These are phyloP conservation scores for Leavenworthia alabamica DNA, from an alignment of 345 rosid genomes.

Conservation along the genomic window DNA sequence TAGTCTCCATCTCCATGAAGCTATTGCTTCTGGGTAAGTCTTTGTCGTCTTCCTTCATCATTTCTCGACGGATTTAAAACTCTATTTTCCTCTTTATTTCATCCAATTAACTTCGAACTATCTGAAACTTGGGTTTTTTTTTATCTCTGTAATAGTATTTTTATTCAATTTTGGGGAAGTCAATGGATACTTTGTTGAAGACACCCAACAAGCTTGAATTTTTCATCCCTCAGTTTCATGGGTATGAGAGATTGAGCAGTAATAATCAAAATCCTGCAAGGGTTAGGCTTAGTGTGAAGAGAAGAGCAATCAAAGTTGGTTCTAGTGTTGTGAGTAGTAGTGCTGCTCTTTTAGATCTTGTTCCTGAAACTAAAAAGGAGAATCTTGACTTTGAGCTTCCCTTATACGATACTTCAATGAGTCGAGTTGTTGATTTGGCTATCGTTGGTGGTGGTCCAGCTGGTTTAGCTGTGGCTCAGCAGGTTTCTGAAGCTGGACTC, in stretches of 20 bases:
- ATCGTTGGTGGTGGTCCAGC: constrained; percentile 99
- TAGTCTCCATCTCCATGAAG: constrained; percentile 32
- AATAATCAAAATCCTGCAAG: constrained; percentile 34
- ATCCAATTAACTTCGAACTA: neutral
- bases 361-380: constrained; percentile 85
- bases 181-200: constrained; percentile 76
- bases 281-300: constrained; percentile 45
- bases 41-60: constrained; percentile 4
- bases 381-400: constrained; percentile 86
- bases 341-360: constrained; percentile 76
- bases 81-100: neutral
- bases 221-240: constrained; percentile 47
- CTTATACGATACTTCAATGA: constrained; percentile 57
- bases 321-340: constrained; percentile 1
- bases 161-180: neutral
- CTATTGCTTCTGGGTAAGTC: constrained; percentile 24
- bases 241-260: constrained; percentile 41
- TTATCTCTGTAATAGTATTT: constrained; percentile 1
- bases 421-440: constrained; percentile 64
- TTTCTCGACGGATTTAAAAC: neutral
- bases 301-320: constrained; percentile 26
- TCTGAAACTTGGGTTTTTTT: neutral
- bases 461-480: constrained; percentile 95
- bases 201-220: constrained; percentile 66
- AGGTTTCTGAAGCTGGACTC: constrained; percentile 88